phyloP scores from a whole-genome alignment of 371 early-diverging fungal genomes.

The Rhizopus arrhizus region DNA sequence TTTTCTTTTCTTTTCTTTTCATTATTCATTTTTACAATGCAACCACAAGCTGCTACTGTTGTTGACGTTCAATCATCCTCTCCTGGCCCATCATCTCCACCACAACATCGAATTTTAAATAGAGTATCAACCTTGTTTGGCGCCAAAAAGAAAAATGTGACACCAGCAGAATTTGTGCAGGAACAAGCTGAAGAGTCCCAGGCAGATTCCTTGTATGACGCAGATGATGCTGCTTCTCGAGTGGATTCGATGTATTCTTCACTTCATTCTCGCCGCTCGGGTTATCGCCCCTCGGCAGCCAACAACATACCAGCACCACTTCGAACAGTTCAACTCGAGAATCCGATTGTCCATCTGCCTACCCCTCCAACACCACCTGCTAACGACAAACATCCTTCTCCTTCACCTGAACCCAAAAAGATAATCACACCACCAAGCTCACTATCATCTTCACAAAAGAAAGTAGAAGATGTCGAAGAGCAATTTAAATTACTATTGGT shows the following conservation, averaged over 20 bases:
- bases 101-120: conserved; percentile 19
- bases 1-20: conserved; percentile 8
- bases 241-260: conserved; percentile 49
- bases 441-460: conserved; percentile 18
- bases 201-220: conserved; percentile 33
- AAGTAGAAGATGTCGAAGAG: conserved; percentile 39
- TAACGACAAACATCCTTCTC: not conserved
- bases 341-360: conserved; percentile 32
- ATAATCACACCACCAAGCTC: conserved; percentile 13
- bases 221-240: conserved; percentile 24
- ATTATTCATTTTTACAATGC: not conserved
- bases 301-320: conserved; percentile 36
- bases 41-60: conserved; percentile 9
- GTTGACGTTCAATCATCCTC: conserved; percentile 3
- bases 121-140: conserved; percentile 32
- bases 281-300: conserved; percentile 19
- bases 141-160: conserved; percentile 20
- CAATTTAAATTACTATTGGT: conserved; percentile 50
- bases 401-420: conserved; percentile 8
- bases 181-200: conserved; percentile 2
- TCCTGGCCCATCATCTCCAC: conserved; percentile 8
- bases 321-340: conserved; percentile 38
- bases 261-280: conserved; percentile 35
- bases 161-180: conserved; percentile 4
- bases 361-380: conserved; percentile 16